Evolutionary conservation across 495 filamentous ascomycete species (phyloP), one percentile per base, ranked within the genome.

Genomic region (Mytilinidion resinicola): DNA sequence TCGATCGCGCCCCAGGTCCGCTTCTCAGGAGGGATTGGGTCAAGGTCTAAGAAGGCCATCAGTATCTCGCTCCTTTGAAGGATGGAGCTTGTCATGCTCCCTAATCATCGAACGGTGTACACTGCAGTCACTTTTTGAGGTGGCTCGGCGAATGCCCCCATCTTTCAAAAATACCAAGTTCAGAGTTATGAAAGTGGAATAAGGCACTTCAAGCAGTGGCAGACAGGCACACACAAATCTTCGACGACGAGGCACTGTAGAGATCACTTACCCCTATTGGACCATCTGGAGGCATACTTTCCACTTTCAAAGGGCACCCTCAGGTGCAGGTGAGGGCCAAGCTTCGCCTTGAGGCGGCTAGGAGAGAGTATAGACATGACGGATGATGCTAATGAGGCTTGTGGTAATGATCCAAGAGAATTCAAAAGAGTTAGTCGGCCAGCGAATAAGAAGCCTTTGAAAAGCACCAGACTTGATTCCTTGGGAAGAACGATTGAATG

Each of bases 1-100:
- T 68, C 70, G 46, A 66, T 59, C 30, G 69, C 73, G 39, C 71
- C 73, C 77, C 75, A 79, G 42, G 72, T 76, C 42, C 73, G 64
- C 61, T 72, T 61, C 52, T 73, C 67, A 17, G 71, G 63, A 21
- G 74, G 72, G 14, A 78, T 67, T n/a, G 77, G 76, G 60, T 78
- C 76, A 12, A 79, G 72, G 57, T 79, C 75, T 74, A 25, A 9
- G n/a, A 36, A 46, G 9, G 6, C 15, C 2, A 15, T 36, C 10
- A 21, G 33, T 19, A 21, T 15, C 25, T 2, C 25, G 6, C 25
- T 30, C 25, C 25, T 2, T 30, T 30, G 25, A 30, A 3, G 25
- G 25, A 3, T 30, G 25, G 25, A 30, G 6, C 25, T 30, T 30
- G 25, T 30, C 25, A n/a, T n/a, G n/a, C n/a, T n/a, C n/a, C n/a